Percentiles rank a stretch among this genome's conserved stretches.
phyloP scores from a whole-genome alignment of 2,329 filamentous ascomycete genomes.

The Diaporthe vexans region DNA sequence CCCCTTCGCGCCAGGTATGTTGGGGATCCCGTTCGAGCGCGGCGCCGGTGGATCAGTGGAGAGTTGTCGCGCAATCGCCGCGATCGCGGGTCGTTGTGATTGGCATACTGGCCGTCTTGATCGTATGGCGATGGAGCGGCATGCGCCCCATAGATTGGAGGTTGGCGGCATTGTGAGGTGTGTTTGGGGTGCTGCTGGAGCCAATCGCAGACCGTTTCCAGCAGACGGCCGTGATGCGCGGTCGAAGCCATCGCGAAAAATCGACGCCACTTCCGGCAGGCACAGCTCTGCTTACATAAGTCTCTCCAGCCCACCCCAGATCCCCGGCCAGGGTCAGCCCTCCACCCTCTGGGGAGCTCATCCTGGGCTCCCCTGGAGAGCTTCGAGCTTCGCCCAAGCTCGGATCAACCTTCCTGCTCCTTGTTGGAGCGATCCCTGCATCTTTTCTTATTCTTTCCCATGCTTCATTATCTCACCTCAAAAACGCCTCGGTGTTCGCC shows the following conservation, averaged over 20 bases:
- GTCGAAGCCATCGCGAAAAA: slow-evolving; percentile 36
- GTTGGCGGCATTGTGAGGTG: slow-evolving; percentile 66
- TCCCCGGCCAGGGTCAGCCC: background rate
- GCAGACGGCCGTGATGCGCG: slow-evolving; percentile 1
- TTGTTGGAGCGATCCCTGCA: slow-evolving; percentile 14
- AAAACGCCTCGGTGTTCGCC: background rate
- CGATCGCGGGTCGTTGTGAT: slow-evolving; percentile 45
- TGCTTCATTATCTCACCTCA: background rate
- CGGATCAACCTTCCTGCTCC: background rate
- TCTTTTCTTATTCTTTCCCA: slow-evolving; percentile 4
- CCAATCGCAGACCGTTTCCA: slow-evolving; percentile 4
- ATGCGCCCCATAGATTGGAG: slow-evolving; percentile 62
- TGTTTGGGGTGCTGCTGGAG: slow-evolving; percentile 38
- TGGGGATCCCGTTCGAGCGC: slow-evolving; percentile 28
- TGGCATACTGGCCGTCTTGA: slow-evolving; percentile 50
- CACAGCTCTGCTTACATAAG: background rate
- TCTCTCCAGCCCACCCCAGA: background rate
- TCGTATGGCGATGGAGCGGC: slow-evolving; percentile 58
- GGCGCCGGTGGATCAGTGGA: slow-evolving; percentile 45
- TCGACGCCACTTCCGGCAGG: slow-evolving; percentile 11
- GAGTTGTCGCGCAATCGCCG: slow-evolving; percentile 47
- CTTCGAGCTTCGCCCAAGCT: background rate
- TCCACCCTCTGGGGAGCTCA: background rate
- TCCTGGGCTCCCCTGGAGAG: background rate
- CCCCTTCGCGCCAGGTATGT: slow-evolving; percentile 14